Evolutionary conservation across 2,329 filamentous ascomycete species (phyloP), one percentile per base, ranked within the genome.

Genomic region (Aquanectria penicillioides): DNA sequence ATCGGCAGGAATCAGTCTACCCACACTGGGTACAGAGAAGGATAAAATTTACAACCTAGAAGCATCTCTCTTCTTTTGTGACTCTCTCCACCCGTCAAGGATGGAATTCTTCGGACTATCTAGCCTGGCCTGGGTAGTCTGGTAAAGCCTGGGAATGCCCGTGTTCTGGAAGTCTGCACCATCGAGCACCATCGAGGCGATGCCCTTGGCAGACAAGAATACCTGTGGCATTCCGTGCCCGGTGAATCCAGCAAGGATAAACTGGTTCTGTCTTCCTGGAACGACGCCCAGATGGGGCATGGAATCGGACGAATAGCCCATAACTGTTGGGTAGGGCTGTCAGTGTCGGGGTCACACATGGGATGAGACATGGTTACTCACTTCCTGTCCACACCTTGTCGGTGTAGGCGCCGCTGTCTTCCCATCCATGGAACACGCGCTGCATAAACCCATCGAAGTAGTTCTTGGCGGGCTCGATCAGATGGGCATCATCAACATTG

Each of bases 171-270:
- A 55, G 17, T 43, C 43, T 9, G 15, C 15, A 3, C 36, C 28
- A 20, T 55, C 34, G 5, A 55, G 8, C 3, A 55, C 6, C 52
- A 55, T 55, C 10, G 52, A 55, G 3, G 52, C 52, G 9, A 55
- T 49, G 6, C 52, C 52, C 15, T 33, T 48, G 11, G 52, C 52
- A 10, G 52, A 67, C 0, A 80, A 70, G 15, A 78, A 78, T 17
- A 82, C 76, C 18, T 80, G 65, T 0, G 80, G 76, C 81, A 85
- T 85, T 1, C 83, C 83, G 55, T 83, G 81, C 0, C 83, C 82
- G 29, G 77, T 79, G 59, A 83, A 84, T 0, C 82, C 82, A 0
- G 77, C 80, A n/a, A 80, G 67, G 11, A 84, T 71, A 38, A 75
- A 80, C 59, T 80, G 74, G 11, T 73, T 74, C 0, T 59, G 17